Conservation (phyloP, 2,329 filamentous ascomycete species). For the Talaromyces islandicus region DNA sequence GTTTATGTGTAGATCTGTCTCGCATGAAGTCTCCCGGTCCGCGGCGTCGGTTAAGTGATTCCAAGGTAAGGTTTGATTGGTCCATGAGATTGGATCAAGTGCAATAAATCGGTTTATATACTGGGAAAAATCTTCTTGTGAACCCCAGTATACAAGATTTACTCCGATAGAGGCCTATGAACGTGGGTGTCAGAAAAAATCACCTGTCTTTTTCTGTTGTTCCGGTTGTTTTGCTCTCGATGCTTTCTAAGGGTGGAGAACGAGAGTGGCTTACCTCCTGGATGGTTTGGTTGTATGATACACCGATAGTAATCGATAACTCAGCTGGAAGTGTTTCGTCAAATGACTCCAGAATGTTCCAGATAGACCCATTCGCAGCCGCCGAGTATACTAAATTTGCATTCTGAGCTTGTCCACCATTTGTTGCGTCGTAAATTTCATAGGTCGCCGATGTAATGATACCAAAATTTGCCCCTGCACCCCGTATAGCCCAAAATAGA, state of each 20-base stretch:
- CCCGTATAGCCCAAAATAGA: conserved; percentile 30
- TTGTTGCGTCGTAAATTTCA: conserved; percentile 21
- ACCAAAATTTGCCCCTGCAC: conserved; percentile 32
- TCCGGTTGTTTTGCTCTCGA: not conserved
- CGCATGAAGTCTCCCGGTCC: not conserved
- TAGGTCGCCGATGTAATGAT: conserved; percentile 30
- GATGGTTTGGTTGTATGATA: conserved; percentile 5
- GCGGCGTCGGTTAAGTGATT: not conserved
- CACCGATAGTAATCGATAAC: not conserved
- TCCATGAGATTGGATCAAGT: conserved; percentile 1
- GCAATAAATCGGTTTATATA: conserved; percentile 4
- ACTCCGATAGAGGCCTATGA: conserved; percentile 4
- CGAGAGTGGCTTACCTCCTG: not conserved
- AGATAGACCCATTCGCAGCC: conserved; percentile 8
- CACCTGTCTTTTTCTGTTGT: not conserved
- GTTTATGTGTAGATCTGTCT: conserved; percentile 3
- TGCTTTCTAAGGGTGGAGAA: not conserved
- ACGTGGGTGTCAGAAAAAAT: not conserved
- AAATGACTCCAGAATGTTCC: conserved; percentile 3
- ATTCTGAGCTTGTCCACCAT: conserved; percentile 15
- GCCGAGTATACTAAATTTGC: conserved; percentile 13
- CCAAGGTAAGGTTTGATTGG: conserved; percentile 3
- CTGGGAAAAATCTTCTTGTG: not conserved
- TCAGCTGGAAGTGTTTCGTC: conserved; percentile 5
- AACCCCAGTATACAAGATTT: conserved; percentile 6